These are phyloP conservation scores for Penicillium sp. DNA, from an alignment of 2,329 filamentous ascomycete genomes.

Conservation along the genomic window DNA sequence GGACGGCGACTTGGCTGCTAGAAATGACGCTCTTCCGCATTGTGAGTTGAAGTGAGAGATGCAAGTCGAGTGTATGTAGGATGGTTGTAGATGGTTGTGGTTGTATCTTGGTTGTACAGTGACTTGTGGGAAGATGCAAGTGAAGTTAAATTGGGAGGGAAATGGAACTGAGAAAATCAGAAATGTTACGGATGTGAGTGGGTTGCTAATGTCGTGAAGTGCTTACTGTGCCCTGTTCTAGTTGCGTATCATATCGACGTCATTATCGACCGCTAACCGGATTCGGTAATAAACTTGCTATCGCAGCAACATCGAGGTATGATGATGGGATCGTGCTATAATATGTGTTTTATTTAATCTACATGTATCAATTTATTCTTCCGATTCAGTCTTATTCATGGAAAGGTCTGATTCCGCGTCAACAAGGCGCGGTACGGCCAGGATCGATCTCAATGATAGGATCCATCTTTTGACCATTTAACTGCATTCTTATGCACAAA, in stretches of 20 bases:
- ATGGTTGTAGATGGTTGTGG: background rate
- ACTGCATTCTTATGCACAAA: background rate
- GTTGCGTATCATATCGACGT: conserved; percentile 27
- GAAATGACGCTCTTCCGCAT: conserved; percentile 23
- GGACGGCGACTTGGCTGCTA: conserved; percentile 13
- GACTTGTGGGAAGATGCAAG: background rate
- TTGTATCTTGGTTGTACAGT: background rate
- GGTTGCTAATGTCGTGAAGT: background rate
- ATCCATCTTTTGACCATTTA: conserved; percentile 4
- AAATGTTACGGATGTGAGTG: background rate
- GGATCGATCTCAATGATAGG: conserved; percentile 6
- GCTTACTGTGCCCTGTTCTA: background rate
- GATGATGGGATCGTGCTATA: background rate
- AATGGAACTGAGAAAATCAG: background rate
- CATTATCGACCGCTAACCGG: conserved; percentile 16
- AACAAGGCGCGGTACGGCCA: conserved; percentile 1
- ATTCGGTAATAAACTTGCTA: conserved; percentile 14
- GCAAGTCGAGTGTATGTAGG: background rate
- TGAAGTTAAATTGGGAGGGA: background rate
- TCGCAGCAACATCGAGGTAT: background rate
- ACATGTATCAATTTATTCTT: background rate
- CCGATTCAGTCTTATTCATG: background rate
- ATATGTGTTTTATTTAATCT: background rate
- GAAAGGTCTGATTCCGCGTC: conserved; percentile 8
- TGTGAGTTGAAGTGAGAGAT: background rate